Evolutionary conservation across 139 green algal species (phyloP), one percentile per base, ranked within the genome.

Genomic region (Monoraphidium neglectum): DNA sequence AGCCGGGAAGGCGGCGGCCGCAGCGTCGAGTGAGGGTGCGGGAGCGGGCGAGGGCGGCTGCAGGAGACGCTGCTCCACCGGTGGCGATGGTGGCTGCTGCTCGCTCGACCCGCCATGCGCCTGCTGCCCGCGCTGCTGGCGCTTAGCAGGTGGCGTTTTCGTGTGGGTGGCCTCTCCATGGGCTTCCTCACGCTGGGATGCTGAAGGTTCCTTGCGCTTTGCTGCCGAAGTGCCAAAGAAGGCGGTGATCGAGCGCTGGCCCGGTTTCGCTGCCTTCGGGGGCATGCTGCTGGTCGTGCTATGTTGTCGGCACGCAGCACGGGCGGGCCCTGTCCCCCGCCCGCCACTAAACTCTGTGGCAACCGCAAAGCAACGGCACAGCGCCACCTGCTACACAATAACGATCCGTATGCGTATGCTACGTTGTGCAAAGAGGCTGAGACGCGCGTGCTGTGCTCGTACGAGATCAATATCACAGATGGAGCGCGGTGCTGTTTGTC

Each of bases 181-280:
- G 18, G 33, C 63, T 35, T 51, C 24, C 21, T 70, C 24, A 32
- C 49, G 68, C 49, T 23, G 37, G 49, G 47, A 10, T 66, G 51
- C 32, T 18, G 33, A 37, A 23, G 68, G 32, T 64, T 75, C 43
- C 43, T 51, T 51, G 43, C 43, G 43, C 43, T 51, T 51, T 12
- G 43, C 43, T 18, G 54, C 12, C 2, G 21, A 18, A 5, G 61
- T 28, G 4, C 28, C 36, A 10, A 69, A 77, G 43, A 68, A 77
- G 0, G 37, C 60, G 23, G 28, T 43, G 49, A 68, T 77, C 6
- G 37, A 61, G 37, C 57, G 70, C 49, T 77, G 70, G 6, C 43
- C 43, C 43, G 43, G 8, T 51, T 8, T 12, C 43, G 8, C 12
- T 8, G 8, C 8, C 43, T 51, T 51, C 43, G 43, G 43, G 8